These are phyloP conservation scores for Lagenidium giganteum DNA, from an alignment of 352 stramenopile species.

Conservation along the genomic window DNA sequence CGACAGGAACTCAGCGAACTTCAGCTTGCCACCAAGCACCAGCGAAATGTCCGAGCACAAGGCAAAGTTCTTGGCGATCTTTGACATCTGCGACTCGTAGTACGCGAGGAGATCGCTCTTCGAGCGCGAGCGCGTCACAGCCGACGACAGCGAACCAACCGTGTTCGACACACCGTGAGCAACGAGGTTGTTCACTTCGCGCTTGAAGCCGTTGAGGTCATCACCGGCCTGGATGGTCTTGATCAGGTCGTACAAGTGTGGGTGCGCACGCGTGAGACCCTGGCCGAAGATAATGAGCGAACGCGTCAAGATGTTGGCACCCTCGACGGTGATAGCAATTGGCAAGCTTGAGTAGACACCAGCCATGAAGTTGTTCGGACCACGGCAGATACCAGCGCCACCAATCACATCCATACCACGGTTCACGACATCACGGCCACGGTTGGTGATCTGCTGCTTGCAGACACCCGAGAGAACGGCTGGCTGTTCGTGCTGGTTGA, in stretches of 20 bases:
- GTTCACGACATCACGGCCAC: constrained; percentile 94
- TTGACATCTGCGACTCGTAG: constrained; percentile 97
- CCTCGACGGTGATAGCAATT: constrained; percentile 97
- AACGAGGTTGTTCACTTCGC: constrained; percentile 93
- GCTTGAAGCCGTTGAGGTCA: constrained; percentile 91
- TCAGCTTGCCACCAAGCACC: constrained; percentile 96
- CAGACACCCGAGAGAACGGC: constrained; percentile 98
- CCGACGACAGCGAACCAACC: constrained; percentile 79
- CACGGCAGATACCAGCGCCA: constrained; percentile 96
- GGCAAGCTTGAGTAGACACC: constrained; percentile 96
- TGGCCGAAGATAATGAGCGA: constrained; percentile 98
- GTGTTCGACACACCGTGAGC: constrained; percentile 93
- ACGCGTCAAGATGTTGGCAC: constrained; percentile 97
- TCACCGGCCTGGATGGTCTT: constrained; percentile 94
- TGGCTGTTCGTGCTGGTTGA: constrained; percentile 98
- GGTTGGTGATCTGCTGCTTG: constrained; percentile 98
- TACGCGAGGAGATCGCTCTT: constrained; percentile 91
- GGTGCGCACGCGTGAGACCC: constrained; percentile 96
- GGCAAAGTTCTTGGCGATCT: constrained; percentile 96
- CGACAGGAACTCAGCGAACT: constrained; percentile 98
- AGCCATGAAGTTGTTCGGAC: constrained; percentile 95
- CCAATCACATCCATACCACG: constrained; percentile 97
- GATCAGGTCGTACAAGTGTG: constrained; percentile 97
- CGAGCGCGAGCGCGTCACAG: constrained; percentile 89
- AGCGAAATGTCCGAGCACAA: constrained; percentile 94